Percentiles rank a stretch among this genome's conserved stretches.
Evolutionary conservation across 2,329 filamentous ascomycete genomes (phyloP).

Genomic region (Xylaria sp.): DNA sequence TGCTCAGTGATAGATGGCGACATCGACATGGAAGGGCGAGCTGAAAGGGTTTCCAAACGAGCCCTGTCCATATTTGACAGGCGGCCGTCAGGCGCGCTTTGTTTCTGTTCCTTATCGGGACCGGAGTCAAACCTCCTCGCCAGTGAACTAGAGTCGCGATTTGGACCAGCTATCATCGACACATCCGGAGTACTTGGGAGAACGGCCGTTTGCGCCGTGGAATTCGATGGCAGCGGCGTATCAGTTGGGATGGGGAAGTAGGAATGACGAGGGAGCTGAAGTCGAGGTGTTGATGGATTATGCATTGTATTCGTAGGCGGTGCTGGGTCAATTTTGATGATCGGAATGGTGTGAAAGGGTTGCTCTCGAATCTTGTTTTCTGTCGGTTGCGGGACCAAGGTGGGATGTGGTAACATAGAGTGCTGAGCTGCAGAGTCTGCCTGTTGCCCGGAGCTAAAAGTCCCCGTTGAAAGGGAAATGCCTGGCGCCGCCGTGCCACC

Average conservation of each 20-base stretch:
- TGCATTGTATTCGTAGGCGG: slow-evolving; percentile 18
- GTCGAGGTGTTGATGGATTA: slow-evolving; percentile 26
- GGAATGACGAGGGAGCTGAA: slow-evolving; percentile 32
- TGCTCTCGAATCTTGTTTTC: slow-evolving; percentile 1
- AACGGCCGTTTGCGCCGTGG: slow-evolving; percentile 67
- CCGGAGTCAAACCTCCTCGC: slow-evolving; percentile 41
- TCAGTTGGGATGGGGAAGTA: slow-evolving; percentile 39
- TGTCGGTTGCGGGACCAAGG: not conserved
- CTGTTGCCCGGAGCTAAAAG: not conserved
- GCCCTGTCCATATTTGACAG: slow-evolving; percentile 24
- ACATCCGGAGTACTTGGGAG: slow-evolving; percentile 64
- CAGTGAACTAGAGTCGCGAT: slow-evolving; percentile 58
- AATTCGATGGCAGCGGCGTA: slow-evolving; percentile 51
- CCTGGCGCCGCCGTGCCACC: not conserved
- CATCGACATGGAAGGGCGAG: slow-evolving; percentile 6
- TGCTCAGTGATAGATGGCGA: slow-evolving; percentile 21
- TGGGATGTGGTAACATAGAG: slow-evolving; percentile 1
- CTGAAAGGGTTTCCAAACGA: not conserved
- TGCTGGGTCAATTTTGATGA: slow-evolving; percentile 18
- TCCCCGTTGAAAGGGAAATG: not conserved
- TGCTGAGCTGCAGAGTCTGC: not conserved
- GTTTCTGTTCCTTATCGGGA: slow-evolving; percentile 1
- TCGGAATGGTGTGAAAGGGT: slow-evolving; percentile 1
- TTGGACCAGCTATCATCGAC: slow-evolving; percentile 70
- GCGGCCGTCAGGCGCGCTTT: slow-evolving; percentile 8